Evolutionary conservation across 371 early-diverging fungal genomes (phyloP), one percentile per base, ranked within the genome.

Genomic region (Mucor lusitanicus): DNA sequence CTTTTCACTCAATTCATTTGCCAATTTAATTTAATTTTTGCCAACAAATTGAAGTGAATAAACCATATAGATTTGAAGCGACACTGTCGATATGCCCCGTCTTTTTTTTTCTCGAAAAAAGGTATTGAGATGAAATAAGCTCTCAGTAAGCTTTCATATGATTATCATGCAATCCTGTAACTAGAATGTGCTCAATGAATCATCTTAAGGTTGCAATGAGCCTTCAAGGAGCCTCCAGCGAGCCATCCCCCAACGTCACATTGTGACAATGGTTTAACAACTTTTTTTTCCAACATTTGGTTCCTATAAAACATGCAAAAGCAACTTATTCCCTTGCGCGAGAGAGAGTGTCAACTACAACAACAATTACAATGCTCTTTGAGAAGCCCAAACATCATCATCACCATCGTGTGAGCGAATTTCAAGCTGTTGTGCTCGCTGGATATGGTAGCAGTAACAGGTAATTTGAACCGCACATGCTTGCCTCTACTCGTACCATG

Each of bases 391-490:
- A 78, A 66, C 79, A 82, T 44, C 65, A 69, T 37, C 75, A 69
- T 17, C 77, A 77, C 39, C 78, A 77, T 28, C 72, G 72, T 28
- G 61, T 76, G 8, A 73, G 69, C 59, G 92, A 93, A 68, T 90
- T 93, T 68, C 90, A 91, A 80, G 94, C 94, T 35, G 82, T 95
- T 58, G 85, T 95, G 30, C 84, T 95, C 39, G 90, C 91, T 12
- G 91, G 94, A 27, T 88, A 88, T 62, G 94, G 94, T 60, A 80
- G 82, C 27, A 85, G 81, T 64, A 88, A 90, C 65, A 87, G 87
- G 89, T 88, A 83, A 48, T 25, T 4, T 44, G 37, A 33, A 33
- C 7, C 19, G 21, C n/a, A 35, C 19, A 19, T 12, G 21, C 17
- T 3, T 1, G 8, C 17, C 27, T 60, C 13, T 5, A 21, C 15